phyloP scores from a whole-genome alignment of 2,329 filamentous ascomycete species.

The Pochonia chlamydosporia region DNA sequence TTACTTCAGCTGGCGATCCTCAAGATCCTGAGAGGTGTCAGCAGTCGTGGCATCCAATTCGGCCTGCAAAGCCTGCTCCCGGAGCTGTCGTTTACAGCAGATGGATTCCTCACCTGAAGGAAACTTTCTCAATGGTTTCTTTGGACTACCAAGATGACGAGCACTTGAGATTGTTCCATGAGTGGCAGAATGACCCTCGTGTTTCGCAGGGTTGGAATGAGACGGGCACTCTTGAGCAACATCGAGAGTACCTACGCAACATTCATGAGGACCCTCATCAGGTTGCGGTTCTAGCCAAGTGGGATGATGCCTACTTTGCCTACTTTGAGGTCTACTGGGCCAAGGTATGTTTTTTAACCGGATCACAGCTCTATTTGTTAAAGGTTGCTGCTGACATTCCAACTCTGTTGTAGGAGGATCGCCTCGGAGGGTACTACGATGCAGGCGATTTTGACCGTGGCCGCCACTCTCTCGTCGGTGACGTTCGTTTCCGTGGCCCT shows the following conservation, averaged over 20 bases:
- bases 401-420: slow-evolving; percentile 40
- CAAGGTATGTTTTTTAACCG: slow-evolving; percentile 32
- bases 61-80: slow-evolving; percentile 64
- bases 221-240: slow-evolving; percentile 69
- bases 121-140: slow-evolving; percentile 73
- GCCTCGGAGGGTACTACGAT: slow-evolving; percentile 49
- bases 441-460: slow-evolving; percentile 52
- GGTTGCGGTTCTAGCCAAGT: slow-evolving; percentile 63
- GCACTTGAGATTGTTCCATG: slow-evolving; percentile 67
- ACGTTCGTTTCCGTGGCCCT: slow-evolving; percentile 53
- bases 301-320: slow-evolving; percentile 65
- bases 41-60: slow-evolving; percentile 64
- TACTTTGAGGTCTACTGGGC: slow-evolving; percentile 82
- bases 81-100: slow-evolving; percentile 71
- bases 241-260: slow-evolving; percentile 63
- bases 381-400: neutral
- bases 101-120: slow-evolving; percentile 68
- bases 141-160: slow-evolving; percentile 59
- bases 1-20: slow-evolving; percentile 32
- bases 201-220: slow-evolving; percentile 78
- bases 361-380: neutral
- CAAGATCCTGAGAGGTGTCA: slow-evolving; percentile 33
- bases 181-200: slow-evolving; percentile 79
- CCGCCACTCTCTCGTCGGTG: slow-evolving; percentile 52
- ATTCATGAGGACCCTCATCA: slow-evolving; percentile 68